Conservation (phyloP, 2,329 filamentous ascomycete species). For the Xylaria sp. region DNA sequence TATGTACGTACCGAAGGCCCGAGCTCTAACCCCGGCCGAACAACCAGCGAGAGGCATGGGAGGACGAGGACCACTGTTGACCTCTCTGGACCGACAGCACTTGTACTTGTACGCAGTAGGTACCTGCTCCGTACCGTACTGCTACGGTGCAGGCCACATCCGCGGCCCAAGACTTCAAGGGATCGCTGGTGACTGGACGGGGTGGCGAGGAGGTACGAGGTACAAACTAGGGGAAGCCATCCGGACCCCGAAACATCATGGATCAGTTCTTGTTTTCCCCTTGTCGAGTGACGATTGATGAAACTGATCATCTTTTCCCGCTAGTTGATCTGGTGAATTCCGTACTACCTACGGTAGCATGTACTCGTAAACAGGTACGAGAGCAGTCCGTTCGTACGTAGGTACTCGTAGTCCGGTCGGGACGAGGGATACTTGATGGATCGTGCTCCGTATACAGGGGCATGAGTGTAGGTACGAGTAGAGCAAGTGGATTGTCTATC, state of each 20-base stretch:
- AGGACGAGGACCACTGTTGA: not conserved
- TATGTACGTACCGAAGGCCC: no score
- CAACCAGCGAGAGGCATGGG: not conserved
- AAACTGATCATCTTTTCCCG: slow-evolving; percentile 6
- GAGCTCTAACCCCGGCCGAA: no score
- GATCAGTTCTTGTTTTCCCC: slow-evolving; percentile 4
- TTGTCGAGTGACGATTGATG: slow-evolving; percentile 8
- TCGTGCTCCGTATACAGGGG: no score
- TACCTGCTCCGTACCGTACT: not conserved
- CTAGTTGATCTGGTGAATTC: not conserved
- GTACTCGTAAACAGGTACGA: no score
- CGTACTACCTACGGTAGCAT: no score
- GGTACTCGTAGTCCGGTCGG: no score
- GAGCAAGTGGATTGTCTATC: no score
- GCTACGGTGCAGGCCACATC: not conserved
- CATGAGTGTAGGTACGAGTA: no score
- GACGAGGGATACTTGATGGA: no score
- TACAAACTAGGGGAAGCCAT: slow-evolving; percentile 20
- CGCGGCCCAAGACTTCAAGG: not conserved
- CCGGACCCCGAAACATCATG: slow-evolving; percentile 10
- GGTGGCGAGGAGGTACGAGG: slow-evolving; percentile 1
- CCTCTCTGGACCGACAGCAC: not conserved
- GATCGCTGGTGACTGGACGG: not conserved
- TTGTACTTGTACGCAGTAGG: not conserved
- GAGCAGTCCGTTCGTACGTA: no score